Evolutionary conservation across 2,329 filamentous ascomycete genomes (phyloP), one percentile per base, ranked within the genome.

Genomic region (Hyphodiscus sp.): DNA sequence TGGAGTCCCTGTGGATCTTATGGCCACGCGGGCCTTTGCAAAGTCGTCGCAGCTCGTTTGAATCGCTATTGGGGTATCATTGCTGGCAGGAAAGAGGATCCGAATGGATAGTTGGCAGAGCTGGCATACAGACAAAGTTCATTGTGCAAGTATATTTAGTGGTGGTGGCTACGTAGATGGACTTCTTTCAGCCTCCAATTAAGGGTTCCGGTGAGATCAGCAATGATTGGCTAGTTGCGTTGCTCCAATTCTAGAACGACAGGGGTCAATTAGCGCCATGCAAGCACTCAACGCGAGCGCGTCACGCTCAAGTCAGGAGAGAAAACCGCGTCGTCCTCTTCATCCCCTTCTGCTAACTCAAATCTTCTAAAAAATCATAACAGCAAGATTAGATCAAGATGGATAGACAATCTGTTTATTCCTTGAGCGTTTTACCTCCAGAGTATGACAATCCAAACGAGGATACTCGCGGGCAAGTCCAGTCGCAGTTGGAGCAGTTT

Each of bases 341-440:
- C 26, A 38, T 15, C 23, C 20, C 23, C 26, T 30, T 15, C 45
- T 43, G 30, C 26, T 30, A 15, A 47, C 30, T 18, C 43, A 42
- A 41, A 33, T 38, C 49, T 46, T 26, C 41, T 43, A 29, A 26
- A 13, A 9, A 23, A 50, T 18, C 23, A 43, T 48, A 19, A 6
- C 47, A 19, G 13, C 42, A 20, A 16, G 20, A 54, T 38, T 50
- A 43, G 20, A 18, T 42, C 52, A 63, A 20, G 43, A 95, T 96
- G 89, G 92, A 99, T 78, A 82, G 86, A 66, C 87, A 89, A 74
- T 91, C 89, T 58, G 84, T 91, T 49, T 96, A 91, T 72, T 86
- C 91, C 4, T 78, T 92, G 63, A 91, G 86, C 66, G 85, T 96
- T 58, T 90, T 89, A 64, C 82, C 83, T 62, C 79, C 84, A 53